Evolutionary conservation across 2,329 filamentous ascomycete species (phyloP).

Genomic region (Fusarium nelsonii): DNA sequence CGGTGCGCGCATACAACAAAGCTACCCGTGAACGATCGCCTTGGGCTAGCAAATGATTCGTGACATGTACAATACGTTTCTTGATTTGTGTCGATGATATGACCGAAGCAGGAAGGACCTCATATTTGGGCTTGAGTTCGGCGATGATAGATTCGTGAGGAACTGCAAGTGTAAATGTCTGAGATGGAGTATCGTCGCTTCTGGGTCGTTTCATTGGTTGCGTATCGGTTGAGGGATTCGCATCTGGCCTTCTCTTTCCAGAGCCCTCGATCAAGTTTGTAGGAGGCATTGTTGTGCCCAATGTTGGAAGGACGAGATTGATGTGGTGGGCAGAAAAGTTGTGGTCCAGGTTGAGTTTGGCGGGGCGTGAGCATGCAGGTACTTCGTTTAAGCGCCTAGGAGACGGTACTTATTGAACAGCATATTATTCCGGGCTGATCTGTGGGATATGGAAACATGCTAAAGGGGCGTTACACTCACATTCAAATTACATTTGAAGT

Average conservation of each 20-base stretch:
- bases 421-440: background rate
- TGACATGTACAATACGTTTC: constrained; percentile 62
- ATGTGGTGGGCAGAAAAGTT: constrained; percentile 37
- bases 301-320: constrained; percentile 22
- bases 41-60: constrained; percentile 58
- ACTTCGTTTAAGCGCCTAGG: constrained; percentile 5
- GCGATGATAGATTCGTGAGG: constrained; percentile 59
- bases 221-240: constrained; percentile 1
- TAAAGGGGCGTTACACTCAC: background rate
- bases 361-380: constrained; percentile 25
- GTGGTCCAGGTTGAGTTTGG: constrained; percentile 38
- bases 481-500: background rate
- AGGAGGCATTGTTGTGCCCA: constrained; percentile 34
- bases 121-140: constrained; percentile 61
- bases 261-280: constrained; percentile 15
- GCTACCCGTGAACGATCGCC: constrained; percentile 51
- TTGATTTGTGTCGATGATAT: constrained; percentile 71
- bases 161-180: constrained; percentile 46
- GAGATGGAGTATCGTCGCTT: constrained; percentile 12
- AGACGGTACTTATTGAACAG: background rate
- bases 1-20: constrained; percentile 64
- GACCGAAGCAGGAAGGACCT: constrained; percentile 66
- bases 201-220: constrained; percentile 10
- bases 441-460: background rate
- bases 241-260: constrained; percentile 39